Evolutionary conservation across 768 basidiomycete species (phyloP), one percentile per base, ranked within the genome.

Genomic region (Macrolepiota fuliginosa): DNA sequence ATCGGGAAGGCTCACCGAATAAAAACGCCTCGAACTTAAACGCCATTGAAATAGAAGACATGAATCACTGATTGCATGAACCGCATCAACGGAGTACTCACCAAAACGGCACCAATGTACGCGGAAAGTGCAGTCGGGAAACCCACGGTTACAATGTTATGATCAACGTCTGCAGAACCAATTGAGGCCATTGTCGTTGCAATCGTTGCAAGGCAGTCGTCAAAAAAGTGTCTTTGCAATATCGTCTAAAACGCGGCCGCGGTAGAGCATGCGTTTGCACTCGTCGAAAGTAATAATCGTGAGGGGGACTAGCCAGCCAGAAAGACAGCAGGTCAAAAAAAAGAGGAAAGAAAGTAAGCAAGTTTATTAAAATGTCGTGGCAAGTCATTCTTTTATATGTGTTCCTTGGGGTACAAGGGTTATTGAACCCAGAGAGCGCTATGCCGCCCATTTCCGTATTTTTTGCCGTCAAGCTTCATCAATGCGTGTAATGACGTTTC

Each of bases 1-100:
- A 32, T 32, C 29, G 29, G 29, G 29, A 32, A 32, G 29, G 29
- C 65, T 60, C 47, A 65, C 71, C 72, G 32, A 71, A 73, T 45
- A 71, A 63, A 60, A 70, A 71, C 6, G 69, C 65, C 61, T 72
- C 71, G 46, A 70, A 68, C 71, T 72, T n/a, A 22, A 24, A 45
- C 15, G 45, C 24, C 24, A 37, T 40, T 7, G 15, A 47, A 39
- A 4, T 35, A 47, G 19, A 32, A 47, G 24, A 7, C 25, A 25
- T 36, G 37, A 24, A 24, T 35, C 17, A 24, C 7, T 15, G 25
- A 49, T 45, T n/a, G 27, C 24, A 17, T 4, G 3, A 35, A 29
- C n/a, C 4, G 24, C 9, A 22, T 15, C n/a, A 42, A n/a, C 6
- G 9, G 39, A 49, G 24, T 25, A 60, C 66, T 25, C 42, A 72